Conservation (phyloP, 2,329 filamentous ascomycete genomes). For the Pestalotiopsis sp. region DNA sequence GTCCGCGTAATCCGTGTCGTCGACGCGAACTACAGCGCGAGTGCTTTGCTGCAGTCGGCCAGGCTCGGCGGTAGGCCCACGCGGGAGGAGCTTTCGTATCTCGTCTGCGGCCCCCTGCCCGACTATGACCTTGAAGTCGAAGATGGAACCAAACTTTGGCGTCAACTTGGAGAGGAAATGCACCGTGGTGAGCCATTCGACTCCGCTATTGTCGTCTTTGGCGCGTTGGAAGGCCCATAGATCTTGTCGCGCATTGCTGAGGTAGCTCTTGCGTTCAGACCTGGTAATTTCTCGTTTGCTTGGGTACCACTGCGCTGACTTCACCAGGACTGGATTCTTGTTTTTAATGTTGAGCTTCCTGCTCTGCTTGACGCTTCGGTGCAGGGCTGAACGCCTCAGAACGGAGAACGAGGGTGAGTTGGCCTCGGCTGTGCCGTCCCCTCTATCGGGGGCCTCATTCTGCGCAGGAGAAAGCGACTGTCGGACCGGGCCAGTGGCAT, state of each 20-base stretch:
- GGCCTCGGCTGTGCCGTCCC: neutral
- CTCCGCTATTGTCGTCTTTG: conserved; percentile 10
- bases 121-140: conserved; percentile 31
- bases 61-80: conserved; percentile 25
- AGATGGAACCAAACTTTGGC: conserved; percentile 22
- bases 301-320: conserved; percentile 16
- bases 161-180: conserved; percentile 29
- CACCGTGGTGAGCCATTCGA: conserved; percentile 24
- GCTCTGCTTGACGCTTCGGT: conserved; percentile 18
- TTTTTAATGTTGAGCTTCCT: conserved; percentile 4
- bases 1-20: conserved; percentile 18
- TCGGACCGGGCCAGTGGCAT: neutral
- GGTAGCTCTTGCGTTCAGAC: conserved; percentile 23
- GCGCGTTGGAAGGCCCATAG: conserved; percentile 19
- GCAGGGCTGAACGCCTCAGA: conserved; percentile 14
- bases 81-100: conserved; percentile 23
- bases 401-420: conserved; percentile 15
- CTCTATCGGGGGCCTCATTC: neutral
- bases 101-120: conserved; percentile 25
- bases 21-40: conserved; percentile 25
- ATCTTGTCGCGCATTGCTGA: conserved; percentile 23
- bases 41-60: conserved; percentile 26
- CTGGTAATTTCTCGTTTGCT: conserved; percentile 16
- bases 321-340: conserved; percentile 19
- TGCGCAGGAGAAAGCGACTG: neutral